Evolutionary conservation across 208 protist species (phyloP), one percentile per base, ranked within the genome.

Genomic region (Angomonas ambiguus): DNA sequence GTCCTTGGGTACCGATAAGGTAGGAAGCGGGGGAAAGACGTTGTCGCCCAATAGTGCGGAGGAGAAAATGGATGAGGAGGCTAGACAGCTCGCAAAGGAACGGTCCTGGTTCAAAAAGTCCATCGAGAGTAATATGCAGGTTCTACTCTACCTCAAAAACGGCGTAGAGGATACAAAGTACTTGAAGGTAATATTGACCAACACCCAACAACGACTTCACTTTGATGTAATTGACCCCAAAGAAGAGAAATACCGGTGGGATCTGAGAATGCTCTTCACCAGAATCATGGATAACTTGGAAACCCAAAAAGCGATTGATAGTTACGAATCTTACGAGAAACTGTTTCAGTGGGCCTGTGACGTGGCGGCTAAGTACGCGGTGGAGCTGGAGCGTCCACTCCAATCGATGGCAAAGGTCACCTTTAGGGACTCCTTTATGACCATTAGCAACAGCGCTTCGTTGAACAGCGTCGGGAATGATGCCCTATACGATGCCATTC

Each of bases 171-270:
- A 70, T 32, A 85, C 77, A 24, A 77, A 79, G 61, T 89, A 89
- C 65, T 62, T 89, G 45, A 89, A 89, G 67, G 64, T 89, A 32
- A 74, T 89, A 31, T 79, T 89, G 51, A 72, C 70, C 69, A 83
- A 85, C 70, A 67, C 61, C 45, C 65, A 61, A 22, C 79, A 77
- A n/a, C 74, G 79, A 0, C 60, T 88, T 5, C 78, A 85, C 69
- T 89, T 89, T 41, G 83, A 89, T 69, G 72, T 89, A 0, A 67
- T 72, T n/a, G 68, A 83, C 58, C 61, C 64, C 20, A 51, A 56
- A 20, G 83, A 85, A 55, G 79, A 83, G 56, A 89, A 89, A 72
- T 80, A 78, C 51, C 75, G 83, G 38, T 89, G 79, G 83, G 83
- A 89, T 4, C 48, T 77, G 59, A 76, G 82, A 48, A 85, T 82